Base-by-base conservation (phyloP, 371 early-diverging fungal genomes). In the Rhizopus delemar region DNA sequence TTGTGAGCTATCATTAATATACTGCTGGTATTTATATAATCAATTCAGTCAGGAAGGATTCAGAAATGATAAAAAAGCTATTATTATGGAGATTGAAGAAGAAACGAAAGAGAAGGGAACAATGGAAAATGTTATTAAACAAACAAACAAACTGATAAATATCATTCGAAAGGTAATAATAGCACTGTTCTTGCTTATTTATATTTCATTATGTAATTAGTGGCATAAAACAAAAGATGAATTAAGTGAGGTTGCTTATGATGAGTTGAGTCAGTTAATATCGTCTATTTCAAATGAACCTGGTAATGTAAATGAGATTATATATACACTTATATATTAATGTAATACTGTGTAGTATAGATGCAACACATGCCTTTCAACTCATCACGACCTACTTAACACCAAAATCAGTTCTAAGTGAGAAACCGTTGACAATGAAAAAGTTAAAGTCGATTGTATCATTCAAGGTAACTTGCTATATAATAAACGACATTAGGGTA, bases 361-460 rank as follows among this genome's bases (percentile, higher is more conserved):
- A 22, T 22, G 22, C 22, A 22, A 22, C 22, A 22, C 22, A 22
- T 12, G 5, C 29, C 2, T 15, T 38, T 45, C 15, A 54, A 16
- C 5, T 49, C 6, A 34, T 63, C 34, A 2, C 46, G 0, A 54
- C 50, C 0, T 53, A 50, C 8, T 35, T 63, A 2, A 55, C 50
- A 12, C 64, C 64, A 3, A 63, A 55, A 22, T 8, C 8, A n/a
- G 22, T 63, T 12, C 28, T 59, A 8, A 45, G 50, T 13, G 49
- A 53, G 0, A 57, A 52, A 41, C 59, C 54, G 8, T 15, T 59
- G 3, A 11, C 55, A 0, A 1, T 16, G 3, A 57, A 55, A 22
- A 53, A 43, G 9, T 54, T 49, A 16, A 48, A 38, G 31, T 15
- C 53, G 11, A 16, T 63, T 15, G 11, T 53, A 12, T 46, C 46